Evolutionary conservation across 2,329 filamentous ascomycete species (phyloP).

Genomic region (Ceratocystis alfenasii): DNA sequence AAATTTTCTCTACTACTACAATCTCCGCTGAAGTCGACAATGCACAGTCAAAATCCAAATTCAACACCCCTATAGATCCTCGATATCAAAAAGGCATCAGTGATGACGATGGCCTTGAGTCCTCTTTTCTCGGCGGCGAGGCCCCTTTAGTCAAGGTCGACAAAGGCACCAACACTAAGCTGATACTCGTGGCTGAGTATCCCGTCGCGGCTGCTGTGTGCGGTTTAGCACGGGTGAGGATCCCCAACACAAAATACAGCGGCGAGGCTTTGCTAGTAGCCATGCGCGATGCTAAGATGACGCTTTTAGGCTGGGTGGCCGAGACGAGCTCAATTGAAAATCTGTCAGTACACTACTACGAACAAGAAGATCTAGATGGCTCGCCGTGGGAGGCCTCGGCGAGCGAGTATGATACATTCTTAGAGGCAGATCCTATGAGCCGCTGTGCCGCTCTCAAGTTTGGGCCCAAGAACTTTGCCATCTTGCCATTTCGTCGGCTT

Average conservation of each 20-base stretch:
- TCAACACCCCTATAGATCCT: constrained; percentile 22
- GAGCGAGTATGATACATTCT: constrained; percentile 63
- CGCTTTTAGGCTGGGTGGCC: constrained; percentile 86
- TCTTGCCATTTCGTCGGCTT: constrained; percentile 77
- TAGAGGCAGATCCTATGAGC: constrained; percentile 82
- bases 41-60: constrained; percentile 31
- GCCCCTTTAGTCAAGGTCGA: constrained; percentile 50
- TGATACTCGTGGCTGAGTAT: constrained; percentile 77
- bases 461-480: constrained; percentile 75
- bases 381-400: constrained; percentile 71
- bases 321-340: constrained; percentile 68
- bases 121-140: constrained; percentile 55
- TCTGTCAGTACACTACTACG: constrained; percentile 94
- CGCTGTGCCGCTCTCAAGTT: constrained; percentile 93
- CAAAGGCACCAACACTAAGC: constrained; percentile 56
- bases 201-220: constrained; percentile 72
- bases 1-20: constrained; percentile 68
- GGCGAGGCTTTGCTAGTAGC: constrained; percentile 75
- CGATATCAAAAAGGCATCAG: constrained; percentile 43
- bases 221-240: constrained; percentile 66
- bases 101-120: constrained; percentile 52
- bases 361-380: constrained; percentile 76
- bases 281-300: constrained; percentile 84
- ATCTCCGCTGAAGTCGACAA: constrained; percentile 51
- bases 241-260: constrained; percentile 59